Percentiles rank a stretch among this genome's conserved stretches.
Conservation (phyloP, 1,139 yeast genomes). For the Yamadazyma triangularis region DNA sequence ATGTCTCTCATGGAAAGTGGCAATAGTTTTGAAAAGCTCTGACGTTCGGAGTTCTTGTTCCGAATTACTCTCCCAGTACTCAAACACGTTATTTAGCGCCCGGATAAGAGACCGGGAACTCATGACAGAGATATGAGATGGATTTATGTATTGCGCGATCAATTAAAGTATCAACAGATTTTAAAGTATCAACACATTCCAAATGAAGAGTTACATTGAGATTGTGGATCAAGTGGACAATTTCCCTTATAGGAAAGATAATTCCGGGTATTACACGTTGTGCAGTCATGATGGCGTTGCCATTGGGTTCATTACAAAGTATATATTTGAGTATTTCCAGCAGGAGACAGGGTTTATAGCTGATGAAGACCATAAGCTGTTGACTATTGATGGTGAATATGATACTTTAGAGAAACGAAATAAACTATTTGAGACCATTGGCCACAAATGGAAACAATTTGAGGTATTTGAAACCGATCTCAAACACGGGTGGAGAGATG, state of each 20-base stretch:
- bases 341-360: constrained; percentile 29
- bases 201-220: constrained; percentile 11
- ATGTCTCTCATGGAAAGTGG: constrained; percentile 31
- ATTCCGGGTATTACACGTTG: constrained; percentile 29
- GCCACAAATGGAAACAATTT: constrained; percentile 35
- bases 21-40: constrained; percentile 9
- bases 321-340: constrained; percentile 38
- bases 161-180: constrained; percentile 1
- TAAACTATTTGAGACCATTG: constrained; percentile 40
- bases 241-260: constrained; percentile 34
- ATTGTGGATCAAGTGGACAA: constrained; percentile 45
- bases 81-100: constrained; percentile 26
- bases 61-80: constrained; percentile 18
- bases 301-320: constrained; percentile 51
- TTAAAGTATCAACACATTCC: background rate
- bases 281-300: constrained; percentile 46
- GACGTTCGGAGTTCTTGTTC: constrained; percentile 11
- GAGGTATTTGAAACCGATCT: constrained; percentile 38
- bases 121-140: constrained; percentile 22
- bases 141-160: constrained; percentile 46
- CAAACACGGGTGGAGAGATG: constrained; percentile 80
- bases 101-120: constrained; percentile 27
- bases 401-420: constrained; percentile 47
- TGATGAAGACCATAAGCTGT: constrained; percentile 20
- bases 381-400: constrained; percentile 32